Evolutionary conservation across 2,329 filamentous ascomycete genomes (phyloP).

Genomic region (Xylariaceae sp.): DNA sequence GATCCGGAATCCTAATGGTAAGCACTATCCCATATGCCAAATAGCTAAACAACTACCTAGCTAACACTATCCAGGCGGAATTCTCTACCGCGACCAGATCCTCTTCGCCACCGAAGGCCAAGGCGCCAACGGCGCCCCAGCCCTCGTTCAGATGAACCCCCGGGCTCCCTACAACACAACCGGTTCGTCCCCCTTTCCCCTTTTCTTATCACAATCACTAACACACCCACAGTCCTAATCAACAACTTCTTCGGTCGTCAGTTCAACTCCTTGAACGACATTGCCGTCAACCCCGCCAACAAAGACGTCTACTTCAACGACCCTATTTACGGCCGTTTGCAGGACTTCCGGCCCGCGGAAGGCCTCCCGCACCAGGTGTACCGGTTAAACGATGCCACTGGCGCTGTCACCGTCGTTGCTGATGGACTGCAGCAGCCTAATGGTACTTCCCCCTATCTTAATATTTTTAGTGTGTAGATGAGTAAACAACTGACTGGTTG

Average conservation of each 20-base stretch:
- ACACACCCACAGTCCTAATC: constrained; percentile 38
- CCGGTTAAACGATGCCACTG: constrained; percentile 46
- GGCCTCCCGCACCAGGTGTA: constrained; percentile 55
- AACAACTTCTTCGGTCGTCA: constrained; percentile 56
- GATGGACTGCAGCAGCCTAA: constrained; percentile 54
- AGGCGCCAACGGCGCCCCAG: constrained; percentile 38
- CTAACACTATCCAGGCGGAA: constrained; percentile 36
- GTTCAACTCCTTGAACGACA: constrained; percentile 58
- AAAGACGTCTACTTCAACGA: constrained; percentile 63
- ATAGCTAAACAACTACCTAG: not conserved
- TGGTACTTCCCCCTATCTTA: constrained; percentile 30
- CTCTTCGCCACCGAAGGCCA: constrained; percentile 48
- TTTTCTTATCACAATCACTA: no score
- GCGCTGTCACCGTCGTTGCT: constrained; percentile 49
- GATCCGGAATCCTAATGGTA: constrained; percentile 49
- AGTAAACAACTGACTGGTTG: no score
- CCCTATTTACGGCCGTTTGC: constrained; percentile 51
- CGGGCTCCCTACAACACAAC: constrained; percentile 46
- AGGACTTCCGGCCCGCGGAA: constrained; percentile 51
- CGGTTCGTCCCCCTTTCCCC: constrained; percentile 24
- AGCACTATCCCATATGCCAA: not conserved
- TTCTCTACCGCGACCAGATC: constrained; percentile 46
- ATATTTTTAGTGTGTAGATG: no score
- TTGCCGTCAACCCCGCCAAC: constrained; percentile 47
- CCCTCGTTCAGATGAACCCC: constrained; percentile 41